Evolutionary conservation across 176 grass and related monocot genomes (phyloP), one percentile per base, ranked within the genome.

Genomic region (Oryza australiensis): DNA sequence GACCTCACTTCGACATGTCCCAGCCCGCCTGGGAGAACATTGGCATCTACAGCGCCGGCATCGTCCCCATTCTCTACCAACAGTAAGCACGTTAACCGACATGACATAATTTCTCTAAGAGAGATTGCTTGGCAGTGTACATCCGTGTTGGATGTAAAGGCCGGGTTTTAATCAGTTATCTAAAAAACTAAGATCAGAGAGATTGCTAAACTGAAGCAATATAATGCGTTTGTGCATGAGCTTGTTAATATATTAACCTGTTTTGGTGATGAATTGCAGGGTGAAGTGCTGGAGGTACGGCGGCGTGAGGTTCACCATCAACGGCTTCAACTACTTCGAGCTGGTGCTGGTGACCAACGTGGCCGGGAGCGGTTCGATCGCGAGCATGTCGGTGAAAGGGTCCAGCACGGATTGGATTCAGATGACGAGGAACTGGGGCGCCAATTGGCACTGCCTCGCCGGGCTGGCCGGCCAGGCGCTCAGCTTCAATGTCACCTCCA

Each of bases 401-500:
- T 18, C 43, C 12, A 43, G 8, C 64, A 83, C 68, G 7, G 73
- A 15, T 16, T 91, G 85, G 88, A 69, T 86, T 1, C 43, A 12
- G 45, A 79, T 84, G 84, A 41, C 70, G 0, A 73, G 79, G 26
- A 94, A 91, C 83, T 91, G 88, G 92, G 92, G 92, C 1, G 88
- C 79, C 3, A 91, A 88, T 65, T 91, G 83, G 75, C 86, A 79
- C 0, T 32, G 35, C 14, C 62, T 81, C 5, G 4, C 60, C 0
- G 65, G 7, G 0, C 38, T 87, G 4, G 37, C 0, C 0, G 23
- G 38, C 0, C 93, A 96, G 79, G 57, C 51, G 9, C 80, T 96
- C 71, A 88, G 75, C 11, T 96, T 90, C 80, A 35, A 7, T 0
- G 22, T 96, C 22, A 88, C 72, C 28, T 76, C 88, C 66, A 80